phyloP scores from a whole-genome alignment of 371 early-diverging fungal species.

The Mortierella sp. region DNA sequence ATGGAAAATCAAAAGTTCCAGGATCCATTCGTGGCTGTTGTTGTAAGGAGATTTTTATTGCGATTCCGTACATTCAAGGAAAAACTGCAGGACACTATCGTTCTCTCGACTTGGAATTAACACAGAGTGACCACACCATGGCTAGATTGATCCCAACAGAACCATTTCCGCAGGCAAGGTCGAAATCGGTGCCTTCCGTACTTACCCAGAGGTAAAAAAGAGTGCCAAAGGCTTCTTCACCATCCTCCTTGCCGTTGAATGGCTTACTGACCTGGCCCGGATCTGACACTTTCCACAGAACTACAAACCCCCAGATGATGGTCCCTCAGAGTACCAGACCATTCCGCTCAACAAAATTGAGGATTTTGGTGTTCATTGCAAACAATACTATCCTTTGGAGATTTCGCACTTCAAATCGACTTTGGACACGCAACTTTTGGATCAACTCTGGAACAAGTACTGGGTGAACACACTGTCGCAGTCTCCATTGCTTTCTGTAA shows the following conservation, averaged over 20 bases:
- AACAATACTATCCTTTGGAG: slow-evolving; percentile 93
- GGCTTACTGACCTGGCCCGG: no score
- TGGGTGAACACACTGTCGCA: slow-evolving; percentile 96
- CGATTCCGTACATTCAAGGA: neutral
- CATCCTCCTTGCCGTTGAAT: no score
- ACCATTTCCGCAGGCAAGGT: slow-evolving; percentile 97
- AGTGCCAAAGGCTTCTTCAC: no score
- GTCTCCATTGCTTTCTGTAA: slow-evolving; percentile 88
- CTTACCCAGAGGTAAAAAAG: slow-evolving; percentile 82
- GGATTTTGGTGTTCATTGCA: slow-evolving; percentile 97
- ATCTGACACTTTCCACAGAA: slow-evolving; percentile 63
- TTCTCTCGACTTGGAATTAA: no score
- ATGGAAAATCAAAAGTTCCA: slow-evolving; percentile 94
- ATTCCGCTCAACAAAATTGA: slow-evolving; percentile 96
- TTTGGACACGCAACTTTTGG: slow-evolving; percentile 86
- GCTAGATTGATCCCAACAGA: slow-evolving; percentile 95
- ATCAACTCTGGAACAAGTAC: slow-evolving; percentile 96
- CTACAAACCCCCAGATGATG: slow-evolving; percentile 82
- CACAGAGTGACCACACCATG: no score
- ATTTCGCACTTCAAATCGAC: slow-evolving; percentile 94
- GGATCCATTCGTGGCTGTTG: slow-evolving; percentile 97
- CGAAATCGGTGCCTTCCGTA: slow-evolving; percentile 97
- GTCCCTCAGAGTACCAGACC: slow-evolving; percentile 78
- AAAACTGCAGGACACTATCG: no score
- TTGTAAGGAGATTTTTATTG: slow-evolving; percentile 62